A percentile compares a stretch with the other conserved stretches of the same genome.
phyloP scores from a whole-genome alignment of 345 rosid species.

The Gossypium bickii region DNA sequence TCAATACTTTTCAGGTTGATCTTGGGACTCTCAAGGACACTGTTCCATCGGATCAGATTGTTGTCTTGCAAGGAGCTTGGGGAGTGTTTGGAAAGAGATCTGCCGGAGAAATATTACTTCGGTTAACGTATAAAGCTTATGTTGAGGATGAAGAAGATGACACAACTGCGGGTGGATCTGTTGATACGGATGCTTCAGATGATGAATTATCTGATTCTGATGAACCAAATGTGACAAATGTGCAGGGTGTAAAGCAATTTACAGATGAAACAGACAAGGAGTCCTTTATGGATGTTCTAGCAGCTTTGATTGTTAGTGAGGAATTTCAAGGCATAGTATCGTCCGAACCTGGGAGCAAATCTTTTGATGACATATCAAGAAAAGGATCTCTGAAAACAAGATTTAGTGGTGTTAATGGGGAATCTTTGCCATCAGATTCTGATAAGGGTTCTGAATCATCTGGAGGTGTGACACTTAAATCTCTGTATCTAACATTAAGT shows the following conservation, averaged over 20 bases:
- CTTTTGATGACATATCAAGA: slow-evolving; percentile 34
- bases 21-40: slow-evolving; percentile 71
- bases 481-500: background rate
- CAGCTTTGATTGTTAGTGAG: slow-evolving; percentile 87
- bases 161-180: slow-evolving; percentile 35
- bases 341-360: slow-evolving; percentile 70
- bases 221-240: slow-evolving; percentile 39
- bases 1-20: slow-evolving; percentile 47
- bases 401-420: slow-evolving; percentile 27
- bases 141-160: slow-evolving; percentile 99
- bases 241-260: slow-evolving; percentile 28
- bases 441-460: slow-evolving; percentile 27
- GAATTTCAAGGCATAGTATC: slow-evolving; percentile 97
- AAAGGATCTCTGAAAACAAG: slow-evolving; percentile 30
- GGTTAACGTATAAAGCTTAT: slow-evolving; percentile 90
- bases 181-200: slow-evolving; percentile 52
- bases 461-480: slow-evolving; percentile 27
- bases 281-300: slow-evolving; percentile 86
- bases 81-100: slow-evolving; percentile 66
- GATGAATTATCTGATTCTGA: slow-evolving; percentile 72
- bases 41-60: slow-evolving; percentile 80
- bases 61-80: slow-evolving; percentile 72
- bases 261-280: slow-evolving; percentile 51
- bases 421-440: slow-evolving; percentile 32
- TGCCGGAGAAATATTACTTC: slow-evolving; percentile 75